A percentile compares a stretch with the other conserved stretches of the same genome.
phyloP scores from a whole-genome alignment of 352 stramenopile species.

The Peronospora destructor region DNA sequence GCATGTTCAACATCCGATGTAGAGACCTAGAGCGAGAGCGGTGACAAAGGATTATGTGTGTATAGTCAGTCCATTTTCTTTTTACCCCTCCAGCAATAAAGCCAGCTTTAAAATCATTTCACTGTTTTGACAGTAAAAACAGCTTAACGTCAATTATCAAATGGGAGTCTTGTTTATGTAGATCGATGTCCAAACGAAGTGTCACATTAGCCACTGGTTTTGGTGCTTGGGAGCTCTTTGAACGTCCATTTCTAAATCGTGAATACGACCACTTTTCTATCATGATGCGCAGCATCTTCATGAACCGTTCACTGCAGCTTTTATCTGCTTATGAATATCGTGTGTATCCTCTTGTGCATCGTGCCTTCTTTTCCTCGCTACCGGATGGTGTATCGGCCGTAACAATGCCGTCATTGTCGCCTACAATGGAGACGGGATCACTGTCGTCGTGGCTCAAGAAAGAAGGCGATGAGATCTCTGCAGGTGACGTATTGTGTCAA shows the following conservation, averaged over 20 bases:
- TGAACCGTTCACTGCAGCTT: conserved; percentile 27
- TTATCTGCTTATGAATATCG: conserved; percentile 10
- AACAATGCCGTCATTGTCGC: conserved; percentile 93
- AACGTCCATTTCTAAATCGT: neutral
- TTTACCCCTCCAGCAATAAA: neutral
- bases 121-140: conserved; percentile 13
- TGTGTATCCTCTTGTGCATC: conserved; percentile 16
- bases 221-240: conserved; percentile 16
- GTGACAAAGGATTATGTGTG: conserved; percentile 21
- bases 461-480: conserved; percentile 85
- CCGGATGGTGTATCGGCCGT: conserved; percentile 68
- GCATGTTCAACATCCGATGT: conserved; percentile 16
- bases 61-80: conserved; percentile 20
- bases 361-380: conserved; percentile 44
- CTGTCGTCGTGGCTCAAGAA: conserved; percentile 92
- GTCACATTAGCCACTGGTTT: conserved; percentile 18
- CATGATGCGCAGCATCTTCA: conserved; percentile 34
- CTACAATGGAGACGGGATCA: conserved; percentile 94
- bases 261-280: neutral
- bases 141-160: too few relatives aligned
- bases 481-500: conserved; percentile 91
- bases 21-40: conserved; percentile 32
- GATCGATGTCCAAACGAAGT: neutral
- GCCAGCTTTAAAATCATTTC: too few relatives aligned
- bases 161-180: conserved; percentile 3